phyloP scores from a whole-genome alignment of 176 grass and related monocot genomes.

The Neostapfia colusana region DNA sequence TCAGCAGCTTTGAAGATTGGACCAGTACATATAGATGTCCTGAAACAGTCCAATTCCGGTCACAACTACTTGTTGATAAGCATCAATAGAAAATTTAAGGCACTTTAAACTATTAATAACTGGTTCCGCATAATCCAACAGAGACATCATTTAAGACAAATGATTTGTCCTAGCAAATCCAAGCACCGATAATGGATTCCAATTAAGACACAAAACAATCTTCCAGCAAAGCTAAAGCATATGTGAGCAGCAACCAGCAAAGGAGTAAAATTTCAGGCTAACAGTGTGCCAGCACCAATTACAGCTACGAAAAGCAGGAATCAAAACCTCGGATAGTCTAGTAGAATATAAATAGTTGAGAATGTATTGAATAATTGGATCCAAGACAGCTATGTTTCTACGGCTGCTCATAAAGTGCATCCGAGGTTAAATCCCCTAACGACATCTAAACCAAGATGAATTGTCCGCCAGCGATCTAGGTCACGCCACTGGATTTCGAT shows the following conservation, averaged over 20 bases:
- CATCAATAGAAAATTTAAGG: neutral
- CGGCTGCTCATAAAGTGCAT: neutral
- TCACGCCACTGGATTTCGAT: neutral
- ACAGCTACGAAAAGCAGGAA: neutral
- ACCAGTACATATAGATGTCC: no score
- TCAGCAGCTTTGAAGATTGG: neutral
- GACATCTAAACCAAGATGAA: slow-evolving; percentile 3
- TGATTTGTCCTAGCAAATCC: neutral
- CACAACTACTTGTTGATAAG: neutral
- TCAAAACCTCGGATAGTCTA: neutral
- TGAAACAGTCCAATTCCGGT: neutral
- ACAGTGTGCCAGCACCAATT: neutral
- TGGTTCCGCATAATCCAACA: neutral
- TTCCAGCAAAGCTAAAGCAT: neutral
- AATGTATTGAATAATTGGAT: neutral
- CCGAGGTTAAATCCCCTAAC: neutral
- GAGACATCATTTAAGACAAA: neutral
- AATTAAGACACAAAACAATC: neutral
- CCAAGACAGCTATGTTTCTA: no score
- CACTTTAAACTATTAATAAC: neutral
- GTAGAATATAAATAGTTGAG: neutral
- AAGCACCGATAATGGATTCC: neutral
- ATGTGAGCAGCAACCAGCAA: neutral
- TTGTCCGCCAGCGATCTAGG: neutral
- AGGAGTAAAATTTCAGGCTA: neutral